Percentiles rank a stretch among this genome's conserved stretches.
Conservation (phyloP, 139 green algal genomes). For the Closterium sp. region DNA sequence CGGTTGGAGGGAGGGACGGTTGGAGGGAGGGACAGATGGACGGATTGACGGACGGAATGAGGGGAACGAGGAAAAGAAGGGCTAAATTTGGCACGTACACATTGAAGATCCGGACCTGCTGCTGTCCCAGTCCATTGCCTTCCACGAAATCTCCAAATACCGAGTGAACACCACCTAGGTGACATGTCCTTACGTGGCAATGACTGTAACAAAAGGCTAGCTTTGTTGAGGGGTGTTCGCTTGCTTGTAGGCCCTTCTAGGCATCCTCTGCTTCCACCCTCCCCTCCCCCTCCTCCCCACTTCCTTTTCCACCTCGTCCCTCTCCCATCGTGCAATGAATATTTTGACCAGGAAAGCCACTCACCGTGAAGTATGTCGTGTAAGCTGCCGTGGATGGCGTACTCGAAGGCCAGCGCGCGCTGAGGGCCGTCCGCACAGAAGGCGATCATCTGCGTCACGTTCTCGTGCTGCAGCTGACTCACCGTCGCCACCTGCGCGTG, state of each 20-base stretch:
- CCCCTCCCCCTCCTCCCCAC: too few species aligned
- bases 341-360: not conserved
- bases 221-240: too few species aligned
- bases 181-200: too few species aligned
- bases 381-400: slow-evolving; percentile 22
- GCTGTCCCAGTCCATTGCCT: too few species aligned
- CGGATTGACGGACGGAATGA: not conserved
- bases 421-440: slow-evolving; percentile 12
- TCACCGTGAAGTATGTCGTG: slow-evolving; percentile 43
- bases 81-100: too few species aligned
- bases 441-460: slow-evolving; percentile 19
- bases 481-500: slow-evolving; percentile 23
- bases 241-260: not conserved
- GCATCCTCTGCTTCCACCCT: not conserved
- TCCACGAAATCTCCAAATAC: too few species aligned
- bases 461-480: slow-evolving; percentile 30
- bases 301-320: not conserved
- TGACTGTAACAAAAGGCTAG: too few species aligned
- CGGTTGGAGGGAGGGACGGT: too few species aligned
- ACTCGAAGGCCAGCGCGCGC: slow-evolving; percentile 37
- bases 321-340: not conserved
- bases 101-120: too few species aligned
- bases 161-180: too few species aligned
- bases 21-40: too few species aligned
- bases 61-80: not conserved